Evolutionary conservation across 768 basidiomycete species (phyloP), one percentile per base, ranked within the genome.

Genomic region (Leccinum longicurvipes): DNA sequence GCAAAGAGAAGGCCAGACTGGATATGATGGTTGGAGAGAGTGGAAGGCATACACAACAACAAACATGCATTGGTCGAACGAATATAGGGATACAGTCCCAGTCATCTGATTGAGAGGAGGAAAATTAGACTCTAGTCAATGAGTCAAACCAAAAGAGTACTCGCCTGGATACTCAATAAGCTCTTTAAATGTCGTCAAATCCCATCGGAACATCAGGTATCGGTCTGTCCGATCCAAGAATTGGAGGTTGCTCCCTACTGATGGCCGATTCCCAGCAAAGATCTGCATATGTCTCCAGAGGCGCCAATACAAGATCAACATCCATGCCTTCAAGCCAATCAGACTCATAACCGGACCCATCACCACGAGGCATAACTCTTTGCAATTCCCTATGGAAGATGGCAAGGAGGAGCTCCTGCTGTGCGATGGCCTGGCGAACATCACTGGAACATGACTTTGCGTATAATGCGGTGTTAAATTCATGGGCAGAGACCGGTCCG

Each of bases 391-490:
- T 59, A 50, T 73, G 60, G 51, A 73, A 73, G 19, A 73, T 42
- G n/a, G 60, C 59, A 4, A 72, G 66, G n/a, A 72, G 63, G 34
- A 71, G 58, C 14, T 73, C 68, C 41, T 72, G 70, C 47, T 72
- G 70, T 1, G 66, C 65, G 21, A 72, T 70, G 9, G 50, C 70
- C 47, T 71, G 70, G 34, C 70, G 70, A 11, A 72, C 65, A 31
- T 72, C 72, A 25, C 48, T 62, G 12, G 72, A 72, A 42, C 72
- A 73, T 7, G 70, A 72, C 12, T 44, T 45, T 39, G 62, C 62
- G 19, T 60, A 68, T 36, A 53, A 50, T 4, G 61, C 60, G 28
- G 60, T 60, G 25, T 23, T 54, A 31, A 67, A 32, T 42, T 63
- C 64, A 24, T 60, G 51, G 28, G 60, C 64, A 1, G 67, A 50